These are phyloP conservation scores for Lipomyces kockii DNA, from an alignment of 805 yeast species.

Conservation along the genomic window DNA sequence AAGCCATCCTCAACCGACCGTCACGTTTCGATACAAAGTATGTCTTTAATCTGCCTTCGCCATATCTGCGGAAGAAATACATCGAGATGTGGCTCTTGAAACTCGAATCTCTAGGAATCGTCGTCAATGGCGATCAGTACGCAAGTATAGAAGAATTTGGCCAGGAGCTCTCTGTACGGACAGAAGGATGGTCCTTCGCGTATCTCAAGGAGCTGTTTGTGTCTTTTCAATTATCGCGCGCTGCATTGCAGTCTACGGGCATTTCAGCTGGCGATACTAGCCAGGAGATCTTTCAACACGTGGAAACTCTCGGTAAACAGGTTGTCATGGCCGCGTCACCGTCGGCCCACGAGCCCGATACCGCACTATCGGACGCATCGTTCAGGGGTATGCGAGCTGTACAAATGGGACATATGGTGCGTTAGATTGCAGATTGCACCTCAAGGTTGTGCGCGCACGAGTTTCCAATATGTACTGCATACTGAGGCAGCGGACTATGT, in stretches of 20 bases:
- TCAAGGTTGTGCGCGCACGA: too few species aligned
- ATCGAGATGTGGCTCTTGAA: constrained; percentile 4
- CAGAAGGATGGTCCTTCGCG: constrained; percentile 11
- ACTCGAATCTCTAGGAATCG: not conserved
- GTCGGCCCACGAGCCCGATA: not conserved
- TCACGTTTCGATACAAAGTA: constrained; percentile 6
- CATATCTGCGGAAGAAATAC: not conserved
- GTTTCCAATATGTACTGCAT: too few species aligned
- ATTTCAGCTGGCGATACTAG: not conserved
- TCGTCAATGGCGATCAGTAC: not conserved
- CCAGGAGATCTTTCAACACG: constrained; percentile 1
- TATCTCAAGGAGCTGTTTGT: constrained; percentile 6
- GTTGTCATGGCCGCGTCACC: not conserved
- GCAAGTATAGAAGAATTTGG: not conserved
- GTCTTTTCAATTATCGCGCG: not conserved
- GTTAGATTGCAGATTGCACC: too few species aligned
- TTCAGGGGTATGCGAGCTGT: too few species aligned
- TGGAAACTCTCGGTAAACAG: not conserved
- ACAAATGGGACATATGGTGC: too few species aligned
- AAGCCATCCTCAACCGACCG: constrained; percentile 6
- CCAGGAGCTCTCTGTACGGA: not conserved
- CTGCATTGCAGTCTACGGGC: not conserved
- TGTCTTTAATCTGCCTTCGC: not conserved
- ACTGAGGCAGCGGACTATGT: too few species aligned
- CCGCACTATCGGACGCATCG: too few species aligned